Percentiles rank a stretch among this genome's conserved stretches.
Evolutionary conservation across 208 protist genomes (phyloP).

Genomic region (Naegleria lovaniensis): DNA sequence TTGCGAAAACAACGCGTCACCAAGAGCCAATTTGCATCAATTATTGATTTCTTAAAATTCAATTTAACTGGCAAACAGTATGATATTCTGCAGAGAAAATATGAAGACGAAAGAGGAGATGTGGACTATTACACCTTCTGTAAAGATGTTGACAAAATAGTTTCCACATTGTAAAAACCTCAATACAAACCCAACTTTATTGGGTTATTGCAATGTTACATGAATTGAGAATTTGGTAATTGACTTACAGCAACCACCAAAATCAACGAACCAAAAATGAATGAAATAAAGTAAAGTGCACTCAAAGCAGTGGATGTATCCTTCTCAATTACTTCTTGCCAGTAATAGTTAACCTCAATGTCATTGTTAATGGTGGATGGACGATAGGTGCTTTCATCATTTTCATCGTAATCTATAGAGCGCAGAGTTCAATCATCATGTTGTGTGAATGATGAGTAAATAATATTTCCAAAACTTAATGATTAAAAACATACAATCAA

Average conservation of each 20-base stretch:
- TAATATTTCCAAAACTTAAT: background rate
- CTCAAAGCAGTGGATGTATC: background rate
- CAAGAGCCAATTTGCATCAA: slow-evolving; percentile 70
- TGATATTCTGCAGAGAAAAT: background rate
- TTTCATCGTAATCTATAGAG: background rate
- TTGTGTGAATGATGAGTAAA: background rate
- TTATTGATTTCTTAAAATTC: slow-evolving; percentile 63
- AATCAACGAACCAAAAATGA: background rate
- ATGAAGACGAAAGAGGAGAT: slow-evolving; percentile 22
- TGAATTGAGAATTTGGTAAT: background rate
- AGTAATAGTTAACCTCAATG: slow-evolving; percentile 12
- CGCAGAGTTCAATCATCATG: background rate
- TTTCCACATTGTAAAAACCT: background rate
- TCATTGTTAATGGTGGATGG: background rate
- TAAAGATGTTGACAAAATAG: background rate
- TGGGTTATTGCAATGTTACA: background rate
- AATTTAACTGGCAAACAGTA: slow-evolving; percentile 56
- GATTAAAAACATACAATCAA: background rate
- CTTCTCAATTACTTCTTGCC: slow-evolving; percentile 8
- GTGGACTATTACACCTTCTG: slow-evolving; percentile 21
- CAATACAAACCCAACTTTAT: background rate
- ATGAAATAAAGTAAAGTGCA: background rate
- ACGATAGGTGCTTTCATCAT: background rate
- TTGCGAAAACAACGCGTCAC: slow-evolving; percentile 64
- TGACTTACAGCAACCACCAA: background rate